phyloP scores from a whole-genome alignment of 2,329 filamentous ascomycete species.

The Colletotrichum spinosum region DNA sequence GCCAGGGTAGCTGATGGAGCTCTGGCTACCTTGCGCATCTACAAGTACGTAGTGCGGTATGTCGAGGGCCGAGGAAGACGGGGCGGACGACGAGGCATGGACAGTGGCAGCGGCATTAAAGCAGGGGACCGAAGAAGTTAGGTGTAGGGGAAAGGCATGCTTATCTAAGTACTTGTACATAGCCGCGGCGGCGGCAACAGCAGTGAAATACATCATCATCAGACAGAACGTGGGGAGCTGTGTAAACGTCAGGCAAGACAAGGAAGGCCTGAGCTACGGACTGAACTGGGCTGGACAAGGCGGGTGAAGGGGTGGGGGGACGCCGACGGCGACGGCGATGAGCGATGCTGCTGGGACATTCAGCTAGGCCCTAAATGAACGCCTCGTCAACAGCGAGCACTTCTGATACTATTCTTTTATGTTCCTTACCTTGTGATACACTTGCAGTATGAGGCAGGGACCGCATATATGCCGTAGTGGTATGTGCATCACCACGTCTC shows the following conservation, averaged over 20 bases:
- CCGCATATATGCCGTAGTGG: too few relatives aligned
- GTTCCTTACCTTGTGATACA: too few relatives aligned
- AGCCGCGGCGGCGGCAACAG: conserved; percentile 4
- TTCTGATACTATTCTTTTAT: background rate
- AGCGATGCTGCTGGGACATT: conserved; percentile 25
- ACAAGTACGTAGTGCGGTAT: background rate
- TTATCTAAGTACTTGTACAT: too few relatives aligned
- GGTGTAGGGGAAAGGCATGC: too few relatives aligned
- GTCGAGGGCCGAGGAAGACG: conserved; percentile 32
- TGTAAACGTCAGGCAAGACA: too few relatives aligned
- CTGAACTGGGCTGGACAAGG: too few relatives aligned
- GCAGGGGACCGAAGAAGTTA: too few relatives aligned
- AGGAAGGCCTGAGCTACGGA: too few relatives aligned
- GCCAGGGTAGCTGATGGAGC: conserved; percentile 35
- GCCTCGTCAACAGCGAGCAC: conserved; percentile 23
- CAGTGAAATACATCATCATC: conserved; percentile 10
- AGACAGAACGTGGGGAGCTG: too few relatives aligned
- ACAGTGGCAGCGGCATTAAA: background rate
- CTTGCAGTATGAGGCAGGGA: too few relatives aligned
- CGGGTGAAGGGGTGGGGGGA: conserved; percentile 10
- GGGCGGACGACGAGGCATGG: conserved; percentile 30
- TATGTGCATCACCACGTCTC: too few relatives aligned
- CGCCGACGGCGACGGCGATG: conserved; percentile 25
- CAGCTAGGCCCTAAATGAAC: conserved; percentile 25
- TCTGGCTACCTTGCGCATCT: conserved; percentile 26